Evolutionary conservation across 805 yeast species (phyloP).

Genomic region (Pichia kluyveri): DNA sequence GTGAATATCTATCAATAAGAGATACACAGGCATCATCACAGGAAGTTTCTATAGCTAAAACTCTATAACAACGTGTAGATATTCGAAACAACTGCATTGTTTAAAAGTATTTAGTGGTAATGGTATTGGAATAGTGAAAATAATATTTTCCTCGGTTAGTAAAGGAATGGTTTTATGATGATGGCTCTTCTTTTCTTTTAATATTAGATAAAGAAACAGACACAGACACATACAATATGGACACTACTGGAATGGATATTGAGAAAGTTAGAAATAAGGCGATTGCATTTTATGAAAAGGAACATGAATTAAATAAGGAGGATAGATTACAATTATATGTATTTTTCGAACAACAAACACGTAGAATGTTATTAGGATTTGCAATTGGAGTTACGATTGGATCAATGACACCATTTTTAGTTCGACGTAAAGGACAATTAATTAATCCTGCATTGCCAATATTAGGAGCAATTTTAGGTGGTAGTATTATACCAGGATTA

Average conservation of each 20-base stretch:
- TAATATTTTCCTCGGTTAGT: too few species aligned
- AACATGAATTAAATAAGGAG: slow-evolving; percentile 30
- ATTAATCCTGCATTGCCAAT: slow-evolving; percentile 34
- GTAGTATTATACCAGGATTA: slow-evolving; percentile 26
- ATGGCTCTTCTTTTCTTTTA: neutral
- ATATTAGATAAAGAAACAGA: neutral
- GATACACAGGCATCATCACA: slow-evolving; percentile 96
- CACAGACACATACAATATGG: too few species aligned
- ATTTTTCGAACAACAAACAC: slow-evolving; percentile 29
- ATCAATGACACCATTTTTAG: slow-evolving; percentile 33
- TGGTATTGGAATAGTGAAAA: too few species aligned
- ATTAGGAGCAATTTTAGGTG: slow-evolving; percentile 32
- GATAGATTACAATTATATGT: slow-evolving; percentile 36
- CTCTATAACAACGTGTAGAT: slow-evolving; percentile 36
- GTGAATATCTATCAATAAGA: slow-evolving; percentile 42
- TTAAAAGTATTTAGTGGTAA: too few species aligned
- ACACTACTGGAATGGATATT: slow-evolving; percentile 8
- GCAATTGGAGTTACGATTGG: slow-evolving; percentile 34
- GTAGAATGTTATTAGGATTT: slow-evolving; percentile 28
- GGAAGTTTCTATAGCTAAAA: slow-evolving; percentile 83
- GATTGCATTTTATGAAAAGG: slow-evolving; percentile 40
- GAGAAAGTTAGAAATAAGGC: slow-evolving; percentile 35
- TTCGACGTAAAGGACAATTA: slow-evolving; percentile 26
- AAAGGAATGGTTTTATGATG: too few species aligned
- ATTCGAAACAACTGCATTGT: too few species aligned